Evolutionary conservation across 371 early-diverging fungal genomes (phyloP), one percentile per base, ranked within the genome.

Genomic region (Synchytrium microbalum): DNA sequence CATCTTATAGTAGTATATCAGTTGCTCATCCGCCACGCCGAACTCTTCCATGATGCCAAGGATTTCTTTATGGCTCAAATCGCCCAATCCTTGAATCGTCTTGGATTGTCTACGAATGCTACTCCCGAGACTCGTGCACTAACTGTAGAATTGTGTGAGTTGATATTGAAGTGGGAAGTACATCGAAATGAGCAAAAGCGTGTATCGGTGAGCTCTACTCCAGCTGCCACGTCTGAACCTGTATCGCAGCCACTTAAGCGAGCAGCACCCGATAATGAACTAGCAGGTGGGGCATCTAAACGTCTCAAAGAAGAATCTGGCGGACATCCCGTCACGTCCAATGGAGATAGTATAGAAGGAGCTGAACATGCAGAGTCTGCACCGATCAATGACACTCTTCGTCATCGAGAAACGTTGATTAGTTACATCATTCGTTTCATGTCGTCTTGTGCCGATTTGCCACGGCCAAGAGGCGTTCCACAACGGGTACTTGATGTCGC

Each of bases 1-100:
- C 93, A 94, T 68, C 79, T 95, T 61, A 83, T 92, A 28, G 86
- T 89, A 60, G 86, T 97, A 0, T 97, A 90, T 69, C 94, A 93
- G 71, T 67, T 94, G 2, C 77, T 98, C n/a, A 87, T 93, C 0
- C 86, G 91, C 2, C 93, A 96, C 52, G 80, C 91, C 0, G 90
- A 91, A 38, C 73, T 92, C 31, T 97, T 95, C 71, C 96, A 89
- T 72, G 86, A 88, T 30, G 85, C 83, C 63, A 84, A 94, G 1
- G 87, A 89, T 60, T 89, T 92, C 64, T 96, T 98, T 68, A 80
- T 93, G 32, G 87, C 91, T 8, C 90, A 91, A 31, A 89, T 97
- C 54, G 87, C 93, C 13, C 84, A 86, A 8, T 86, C 92, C 0
- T 69, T 98, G 32, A 79, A 91, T 23, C 91, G 88, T 62, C 82